Conservation (phyloP, 2,329 filamentous ascomycete species). For the Colletotrichum incanum region DNA sequence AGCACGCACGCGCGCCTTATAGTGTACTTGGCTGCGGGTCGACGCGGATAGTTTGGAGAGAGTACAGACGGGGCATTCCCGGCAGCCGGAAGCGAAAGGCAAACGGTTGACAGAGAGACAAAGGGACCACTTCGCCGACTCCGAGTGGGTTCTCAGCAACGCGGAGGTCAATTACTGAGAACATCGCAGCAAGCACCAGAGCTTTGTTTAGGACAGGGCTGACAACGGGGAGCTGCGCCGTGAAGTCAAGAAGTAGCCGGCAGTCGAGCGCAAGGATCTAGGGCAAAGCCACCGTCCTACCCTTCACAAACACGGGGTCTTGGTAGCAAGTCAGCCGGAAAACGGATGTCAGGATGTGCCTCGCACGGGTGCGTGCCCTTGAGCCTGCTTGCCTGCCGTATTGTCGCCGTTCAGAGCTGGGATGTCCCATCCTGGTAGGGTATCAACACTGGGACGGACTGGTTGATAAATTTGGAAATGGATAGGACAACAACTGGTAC, state of each 20-base stretch:
- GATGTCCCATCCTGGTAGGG: conserved; percentile 35
- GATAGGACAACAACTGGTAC: conserved; percentile 2
- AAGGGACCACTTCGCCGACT: conserved; percentile 20
- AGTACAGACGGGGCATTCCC: conserved; percentile 7
- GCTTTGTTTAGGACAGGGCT: conserved; percentile 2
- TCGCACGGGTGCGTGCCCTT: conserved; percentile 11
- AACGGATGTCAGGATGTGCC: conserved; percentile 20
- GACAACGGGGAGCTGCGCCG: conserved; percentile 5
- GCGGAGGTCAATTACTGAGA: not conserved
- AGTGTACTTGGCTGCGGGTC: not conserved
- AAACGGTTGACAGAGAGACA: not conserved
- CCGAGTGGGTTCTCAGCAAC: conserved; percentile 16
- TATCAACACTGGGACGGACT: conserved; percentile 23
- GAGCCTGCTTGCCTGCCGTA: conserved; percentile 3
- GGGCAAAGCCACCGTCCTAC: conserved; percentile 1
- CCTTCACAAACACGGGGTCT: conserved; percentile 14
- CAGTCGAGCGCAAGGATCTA: conserved; percentile 8
- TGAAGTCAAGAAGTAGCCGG: conserved; percentile 12
- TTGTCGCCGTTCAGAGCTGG: conserved; percentile 25
- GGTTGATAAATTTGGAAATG: conserved; percentile 19
- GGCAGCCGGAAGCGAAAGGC: conserved; percentile 9
- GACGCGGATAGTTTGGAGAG: conserved; percentile 1
- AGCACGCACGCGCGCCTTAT: not conserved
- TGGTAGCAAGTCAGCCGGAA: conserved; percentile 14
- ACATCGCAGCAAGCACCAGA: conserved; percentile 4